Percentiles rank a stretch among this genome's conserved stretches.
These are phyloP conservation scores for Penicillium dipodomyicola DNA, from an alignment of 495 filamentous ascomycete species.

Conservation along the genomic window DNA sequence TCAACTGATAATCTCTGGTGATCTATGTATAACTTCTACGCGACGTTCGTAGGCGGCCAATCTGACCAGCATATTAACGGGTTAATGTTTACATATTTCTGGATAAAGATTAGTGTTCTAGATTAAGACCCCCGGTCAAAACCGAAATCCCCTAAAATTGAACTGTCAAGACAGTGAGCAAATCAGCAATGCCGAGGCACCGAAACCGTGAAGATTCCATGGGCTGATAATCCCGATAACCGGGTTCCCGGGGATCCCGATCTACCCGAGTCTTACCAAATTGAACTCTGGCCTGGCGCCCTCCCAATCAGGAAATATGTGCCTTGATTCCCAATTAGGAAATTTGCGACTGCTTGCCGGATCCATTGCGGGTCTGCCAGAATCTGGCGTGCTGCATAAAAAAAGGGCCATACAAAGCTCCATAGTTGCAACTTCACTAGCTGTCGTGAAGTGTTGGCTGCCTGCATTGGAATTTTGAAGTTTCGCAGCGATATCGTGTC, in stretches of 20 bases:
- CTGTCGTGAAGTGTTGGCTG: conserved; percentile 24
- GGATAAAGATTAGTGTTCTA: not conserved
- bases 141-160: not conserved
- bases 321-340: not conserved
- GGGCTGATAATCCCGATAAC: not conserved
- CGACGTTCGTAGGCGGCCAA: not conserved
- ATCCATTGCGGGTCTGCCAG: not conserved
- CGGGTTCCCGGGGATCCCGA: not conserved
- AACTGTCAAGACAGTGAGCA: not conserved
- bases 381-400: too few species aligned
- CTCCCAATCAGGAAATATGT: conserved; percentile 1
- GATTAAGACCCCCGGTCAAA: not conserved
- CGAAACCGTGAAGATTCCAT: not conserved
- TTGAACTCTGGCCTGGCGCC: not conserved
- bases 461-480: conserved; percentile 34
- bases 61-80: not conserved
- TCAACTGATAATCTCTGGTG: not conserved
- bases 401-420: too few species aligned
- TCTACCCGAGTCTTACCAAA: not conserved
- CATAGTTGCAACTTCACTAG: conserved; percentile 37
- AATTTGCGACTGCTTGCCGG: not conserved
- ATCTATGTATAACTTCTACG: not conserved
- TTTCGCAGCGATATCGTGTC: conserved; percentile 37
- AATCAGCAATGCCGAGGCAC: not conserved
- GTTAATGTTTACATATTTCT: not conserved